phyloP scores from a whole-genome alignment of 1,139 yeast genomes.

The Citeromyces hawaiiensis region DNA sequence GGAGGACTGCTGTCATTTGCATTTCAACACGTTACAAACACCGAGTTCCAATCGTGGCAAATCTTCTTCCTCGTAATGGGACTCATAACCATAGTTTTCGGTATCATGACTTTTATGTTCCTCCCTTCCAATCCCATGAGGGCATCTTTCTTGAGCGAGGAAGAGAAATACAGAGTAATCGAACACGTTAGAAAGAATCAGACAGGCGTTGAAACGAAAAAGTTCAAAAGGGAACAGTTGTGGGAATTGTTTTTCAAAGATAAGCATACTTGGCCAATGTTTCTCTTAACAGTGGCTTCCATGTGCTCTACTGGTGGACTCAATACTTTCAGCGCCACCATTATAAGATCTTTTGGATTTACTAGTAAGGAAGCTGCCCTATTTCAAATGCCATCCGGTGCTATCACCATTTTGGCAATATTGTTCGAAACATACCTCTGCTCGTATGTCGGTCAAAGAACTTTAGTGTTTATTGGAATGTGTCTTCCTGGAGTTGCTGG shows the following conservation, averaged over 20 bases:
- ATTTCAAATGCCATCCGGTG: conserved; percentile 36
- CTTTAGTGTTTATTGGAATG: conserved; percentile 3
- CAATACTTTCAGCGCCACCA: conserved; percentile 9
- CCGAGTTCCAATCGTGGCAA: conserved; percentile 12
- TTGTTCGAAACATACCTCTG: conserved; percentile 6
- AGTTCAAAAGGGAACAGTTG: conserved; percentile 22
- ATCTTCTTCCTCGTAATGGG: conserved; percentile 14
- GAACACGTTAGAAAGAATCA: conserved; percentile 19
- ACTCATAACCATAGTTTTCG: conserved; percentile 10
- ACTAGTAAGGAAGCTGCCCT: conserved; percentile 24
- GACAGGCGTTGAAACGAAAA: conserved; percentile 24
- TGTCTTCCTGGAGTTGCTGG: conserved; percentile 3
- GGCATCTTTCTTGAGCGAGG: conserved; percentile 15
- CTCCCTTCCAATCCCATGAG: conserved; percentile 12
- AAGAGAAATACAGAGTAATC: conserved; percentile 13
- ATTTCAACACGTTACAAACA: conserved; percentile 17
- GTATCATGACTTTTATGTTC: conserved; percentile 9
- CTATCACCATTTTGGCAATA: conserved; percentile 13
- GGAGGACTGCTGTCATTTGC: conserved; percentile 11
- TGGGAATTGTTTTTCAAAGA: conserved; percentile 21
- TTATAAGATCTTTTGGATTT: conserved; percentile 24
- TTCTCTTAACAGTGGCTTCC: conserved; percentile 8
- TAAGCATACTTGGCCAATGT: conserved; percentile 19
- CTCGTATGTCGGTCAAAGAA: conserved; percentile 1
- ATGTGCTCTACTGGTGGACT: conserved; percentile 6